phyloP scores from a whole-genome alignment of 306 rosid genomes.

The Gleditsia sinensis region DNA sequence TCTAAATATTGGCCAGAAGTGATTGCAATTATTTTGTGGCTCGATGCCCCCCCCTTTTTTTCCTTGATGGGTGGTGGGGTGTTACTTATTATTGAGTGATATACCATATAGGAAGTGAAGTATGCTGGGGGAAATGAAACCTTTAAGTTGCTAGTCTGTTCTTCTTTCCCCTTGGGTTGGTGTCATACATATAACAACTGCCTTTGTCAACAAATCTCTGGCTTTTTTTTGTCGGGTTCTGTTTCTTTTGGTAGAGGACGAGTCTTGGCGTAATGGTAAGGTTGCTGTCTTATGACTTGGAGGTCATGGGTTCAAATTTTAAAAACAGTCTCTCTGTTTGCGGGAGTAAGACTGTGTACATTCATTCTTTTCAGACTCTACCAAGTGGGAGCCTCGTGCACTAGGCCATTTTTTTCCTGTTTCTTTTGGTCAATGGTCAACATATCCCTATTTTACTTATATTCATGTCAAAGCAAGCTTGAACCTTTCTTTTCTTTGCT shows the following conservation, averaged over 20 bases:
- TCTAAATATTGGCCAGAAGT: constrained; percentile 12
- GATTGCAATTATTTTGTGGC: background rate
- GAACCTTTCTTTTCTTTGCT: background rate
- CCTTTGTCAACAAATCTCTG: background rate
- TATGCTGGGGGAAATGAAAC: background rate
- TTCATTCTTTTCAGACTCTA: no score
- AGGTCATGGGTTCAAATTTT: no score
- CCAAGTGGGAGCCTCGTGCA: no score
- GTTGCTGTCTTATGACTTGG: no score
- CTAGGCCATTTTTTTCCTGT: no score
- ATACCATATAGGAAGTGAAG: background rate
- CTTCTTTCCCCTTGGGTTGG: background rate
- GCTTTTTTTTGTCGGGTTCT: background rate
- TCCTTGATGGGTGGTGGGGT: background rate
- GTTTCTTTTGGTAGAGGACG: no score
- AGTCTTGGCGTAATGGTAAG: no score
- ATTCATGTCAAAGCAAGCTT: background rate
- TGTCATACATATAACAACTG: background rate
- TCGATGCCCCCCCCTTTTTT: background rate
- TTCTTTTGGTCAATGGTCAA: no score
- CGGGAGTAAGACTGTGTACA: no score
- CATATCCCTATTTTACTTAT: background rate
- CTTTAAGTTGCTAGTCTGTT: background rate
- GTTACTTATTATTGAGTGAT: background rate
- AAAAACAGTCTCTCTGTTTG: no score